Base-by-base conservation (phyloP, 768 basidiomycete species). In the Daedalea quercina region DNA sequence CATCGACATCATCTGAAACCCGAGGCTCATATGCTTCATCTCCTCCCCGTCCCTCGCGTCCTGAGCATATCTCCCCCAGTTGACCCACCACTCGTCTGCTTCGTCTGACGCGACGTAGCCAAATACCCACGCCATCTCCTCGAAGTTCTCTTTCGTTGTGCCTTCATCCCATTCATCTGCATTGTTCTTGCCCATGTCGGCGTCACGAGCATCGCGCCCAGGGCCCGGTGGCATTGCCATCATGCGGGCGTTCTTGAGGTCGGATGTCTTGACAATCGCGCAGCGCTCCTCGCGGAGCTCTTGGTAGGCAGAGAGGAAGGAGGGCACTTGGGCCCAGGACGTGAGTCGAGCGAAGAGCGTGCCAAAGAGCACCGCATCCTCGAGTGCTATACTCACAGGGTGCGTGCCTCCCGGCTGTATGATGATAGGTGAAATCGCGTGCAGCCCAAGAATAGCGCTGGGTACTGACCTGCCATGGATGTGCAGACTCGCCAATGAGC, bases 1-100 rank as follows among this genome's bases (percentile, higher is more conserved):
- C 51, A 59, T 52, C 50, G 52, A 50, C 47, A 46, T 37, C 34
- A 59, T 51, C 40, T 56, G 44, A 37, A 59, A 45, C 42, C 50
- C 43, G 45, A 52, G 37, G 34, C 44, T 44, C 44, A 53, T 35
- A 40, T 52, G 50, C 53, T 53, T 51, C 25, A 12, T 26, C 17
- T 20, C 25, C 25, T n/a, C 19, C 35, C 47, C 50, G 37, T 52
- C 46, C 54, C 55, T 47, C 53, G 71, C 70, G 24, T 70, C 58
- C 60, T 78, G 69, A 43, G 68, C 67, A 53, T 79, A 67, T 17
- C 70, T 53, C 8, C 79, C 79, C 79, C 78, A 81, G 34, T 76
- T 78, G 11, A 76, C 71, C 81, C 81, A 85, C 80, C 81, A 84
- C 59, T 82, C 79, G 34, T 81, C 81, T 22, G 78, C 82, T 46